Evolutionary conservation across 176 grass and related monocot species (phyloP).

Genomic region (Ananas comosus): DNA sequence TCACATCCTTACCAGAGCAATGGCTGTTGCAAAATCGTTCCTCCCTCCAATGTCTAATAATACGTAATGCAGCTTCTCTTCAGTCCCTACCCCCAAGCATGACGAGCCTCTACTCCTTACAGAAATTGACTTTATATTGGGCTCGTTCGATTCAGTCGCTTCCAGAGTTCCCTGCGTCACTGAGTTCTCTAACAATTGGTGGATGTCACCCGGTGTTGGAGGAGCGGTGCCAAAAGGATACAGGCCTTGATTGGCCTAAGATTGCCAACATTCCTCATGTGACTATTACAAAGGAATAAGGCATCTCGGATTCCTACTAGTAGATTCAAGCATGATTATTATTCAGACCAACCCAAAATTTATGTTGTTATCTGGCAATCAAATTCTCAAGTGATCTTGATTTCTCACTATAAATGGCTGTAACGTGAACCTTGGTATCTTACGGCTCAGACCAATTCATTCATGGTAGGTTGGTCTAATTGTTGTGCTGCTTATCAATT

Average conservation of each 20-base stretch:
- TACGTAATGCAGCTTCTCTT: not conserved
- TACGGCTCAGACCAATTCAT: too few species aligned
- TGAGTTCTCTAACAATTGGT: not conserved
- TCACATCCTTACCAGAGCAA: not conserved
- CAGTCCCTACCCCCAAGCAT: not conserved
- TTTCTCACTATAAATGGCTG: too few species aligned
- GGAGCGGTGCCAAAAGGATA: not conserved
- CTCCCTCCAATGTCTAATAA: not conserved
- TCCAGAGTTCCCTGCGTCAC: not conserved
- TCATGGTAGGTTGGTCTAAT: too few species aligned
- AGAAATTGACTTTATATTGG: not conserved
- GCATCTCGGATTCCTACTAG: not conserved
- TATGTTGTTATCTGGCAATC: too few species aligned
- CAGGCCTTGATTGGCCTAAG: not conserved
- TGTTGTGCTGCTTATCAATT: too few species aligned
- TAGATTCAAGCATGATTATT: not conserved
- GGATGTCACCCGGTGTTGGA: not conserved
- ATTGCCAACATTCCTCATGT: slow-evolving; percentile 3
- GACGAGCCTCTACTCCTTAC: slow-evolving; percentile 4
- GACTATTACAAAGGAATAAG: not conserved
- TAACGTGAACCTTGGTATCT: too few species aligned
- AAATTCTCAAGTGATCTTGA: too few species aligned
- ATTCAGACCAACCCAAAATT: not conserved
- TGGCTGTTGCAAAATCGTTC: not conserved
- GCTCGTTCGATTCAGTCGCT: not conserved